Base-by-base conservation (phyloP, 495 filamentous ascomycete genomes). In the Aspergillus coremiiformis region DNA sequence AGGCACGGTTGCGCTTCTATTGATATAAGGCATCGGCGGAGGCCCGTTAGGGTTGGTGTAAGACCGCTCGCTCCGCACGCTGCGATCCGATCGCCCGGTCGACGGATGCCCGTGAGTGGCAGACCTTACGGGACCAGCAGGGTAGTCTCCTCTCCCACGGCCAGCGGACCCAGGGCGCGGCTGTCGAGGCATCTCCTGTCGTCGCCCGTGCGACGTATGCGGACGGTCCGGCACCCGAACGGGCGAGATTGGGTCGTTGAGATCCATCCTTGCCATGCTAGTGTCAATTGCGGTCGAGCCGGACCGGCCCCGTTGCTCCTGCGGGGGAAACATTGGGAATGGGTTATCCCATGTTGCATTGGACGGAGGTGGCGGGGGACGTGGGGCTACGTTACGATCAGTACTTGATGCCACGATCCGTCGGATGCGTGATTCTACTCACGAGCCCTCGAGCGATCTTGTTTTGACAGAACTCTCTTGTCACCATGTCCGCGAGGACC, bases 281-380 rank as follows among this genome's bases (percentile, higher is more conserved):
- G 72, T 70, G 39, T 79, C 59, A 29, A 84, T 71, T 3, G 62
- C 61, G 23, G 51, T 51, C 22, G 62, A 54, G 55, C 54, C 52
- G 9, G 56, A 49, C 8, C 52, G 49, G 49, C 59, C 54, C 5
- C 43, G 53, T 15, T 52, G 51, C 15, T 61, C 61, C 56, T 56
- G 56, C 10, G 69, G 65, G 27, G 81, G 80, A 52, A 87, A 87
- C 1, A 76, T 71, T 11, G 86, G 83, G 53, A 87, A 89, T 4
- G 84, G 79, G 54, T 82, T 84, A 41, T 85, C 84, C 61, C 79
- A 84, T n/a, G 78, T 66, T 35, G 72, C 59, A 4, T 71, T 71
- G 10, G 75, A 72, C 8, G 82, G 77, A 19, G 67, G 62, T 5
- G 71, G 72, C 8, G 70, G 63, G 17, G 58, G 63, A 30, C 57